These are phyloP conservation scores for Phytophthora sojae DNA, from an alignment of 352 stramenopile species.

Conservation along the genomic window DNA sequence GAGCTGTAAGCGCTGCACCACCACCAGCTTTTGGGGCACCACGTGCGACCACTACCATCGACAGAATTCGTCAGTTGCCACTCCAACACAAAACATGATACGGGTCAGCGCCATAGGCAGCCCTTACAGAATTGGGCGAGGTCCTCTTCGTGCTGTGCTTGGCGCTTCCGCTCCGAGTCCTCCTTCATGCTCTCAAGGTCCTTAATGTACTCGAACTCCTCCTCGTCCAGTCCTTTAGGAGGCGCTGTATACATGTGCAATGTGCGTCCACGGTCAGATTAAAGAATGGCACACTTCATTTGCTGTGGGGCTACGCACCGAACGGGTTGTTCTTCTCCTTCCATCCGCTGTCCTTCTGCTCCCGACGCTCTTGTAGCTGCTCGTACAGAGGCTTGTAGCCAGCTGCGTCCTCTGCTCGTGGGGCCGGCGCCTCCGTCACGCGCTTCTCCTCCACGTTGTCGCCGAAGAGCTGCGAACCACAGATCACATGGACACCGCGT, in stretches of 20 bases:
- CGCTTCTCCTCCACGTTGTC: slow-evolving; percentile 88
- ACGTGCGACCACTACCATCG: slow-evolving; percentile 58
- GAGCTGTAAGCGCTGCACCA: slow-evolving; percentile 24
- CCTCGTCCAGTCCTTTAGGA: slow-evolving; percentile 86
- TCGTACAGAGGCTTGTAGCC: slow-evolving; percentile 86
- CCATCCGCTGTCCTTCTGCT: slow-evolving; percentile 88
- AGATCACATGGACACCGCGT: background rate
- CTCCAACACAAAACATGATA: background rate
- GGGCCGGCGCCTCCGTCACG: slow-evolving; percentile 68
- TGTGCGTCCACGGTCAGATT: background rate
- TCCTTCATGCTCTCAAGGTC: slow-evolving; percentile 70
- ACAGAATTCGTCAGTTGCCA: slow-evolving; percentile 6
- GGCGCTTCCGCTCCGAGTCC: slow-evolving; percentile 53
- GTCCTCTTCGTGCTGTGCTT: slow-evolving; percentile 80
- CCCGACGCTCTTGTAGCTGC: slow-evolving; percentile 77
- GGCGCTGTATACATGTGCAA: slow-evolving; percentile 50
- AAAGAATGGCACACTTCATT: background rate
- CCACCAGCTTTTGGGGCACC: slow-evolving; percentile 42
- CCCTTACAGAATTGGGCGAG: slow-evolving; percentile 73
- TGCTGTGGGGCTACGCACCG: slow-evolving; percentile 39
- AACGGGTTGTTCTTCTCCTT: slow-evolving; percentile 92
- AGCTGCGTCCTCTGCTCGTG: slow-evolving; percentile 44
- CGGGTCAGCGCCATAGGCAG: background rate
- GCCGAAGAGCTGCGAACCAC: slow-evolving; percentile 75
- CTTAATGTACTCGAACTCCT: slow-evolving; percentile 86